Percentiles rank a stretch among this genome's conserved stretches.
phyloP scores from a whole-genome alignment of 352 stramenopile genomes.

The Globisporangium polare region DNA sequence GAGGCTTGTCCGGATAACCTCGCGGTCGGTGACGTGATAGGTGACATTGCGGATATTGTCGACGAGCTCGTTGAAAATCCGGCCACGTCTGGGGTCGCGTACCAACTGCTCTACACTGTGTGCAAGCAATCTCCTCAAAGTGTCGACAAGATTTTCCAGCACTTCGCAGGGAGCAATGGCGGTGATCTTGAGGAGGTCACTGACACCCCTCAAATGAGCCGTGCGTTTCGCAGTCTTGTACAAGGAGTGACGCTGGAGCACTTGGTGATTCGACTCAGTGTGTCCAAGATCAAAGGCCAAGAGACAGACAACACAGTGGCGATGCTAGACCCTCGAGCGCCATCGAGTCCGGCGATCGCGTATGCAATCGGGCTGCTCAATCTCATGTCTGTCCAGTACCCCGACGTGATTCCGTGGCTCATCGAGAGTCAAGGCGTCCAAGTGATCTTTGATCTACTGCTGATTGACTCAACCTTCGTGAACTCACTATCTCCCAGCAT shows the following conservation, averaged over 20 bases:
- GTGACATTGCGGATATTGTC: background rate
- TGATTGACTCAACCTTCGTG: background rate
- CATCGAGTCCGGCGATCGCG: conserved; percentile 9
- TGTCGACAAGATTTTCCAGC: background rate
- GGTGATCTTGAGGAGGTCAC: background rate
- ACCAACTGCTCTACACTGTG: conserved; percentile 12
- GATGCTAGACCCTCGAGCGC: conserved; percentile 13
- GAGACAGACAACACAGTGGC: conserved; percentile 7
- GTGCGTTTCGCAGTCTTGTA: conserved; percentile 3
- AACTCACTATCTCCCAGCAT: background rate
- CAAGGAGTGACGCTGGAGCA: conserved; percentile 6
- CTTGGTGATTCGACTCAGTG: conserved; percentile 1
- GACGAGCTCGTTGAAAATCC: conserved; percentile 5
- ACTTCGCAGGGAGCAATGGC: background rate
- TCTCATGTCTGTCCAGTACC: background rate
- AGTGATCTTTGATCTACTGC: conserved; percentile 9
- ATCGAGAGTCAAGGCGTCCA: conserved; percentile 2
- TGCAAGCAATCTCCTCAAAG: background rate
- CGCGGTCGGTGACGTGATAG: background rate
- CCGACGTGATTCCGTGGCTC: conserved; percentile 2
- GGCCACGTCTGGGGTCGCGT: conserved; percentile 4
- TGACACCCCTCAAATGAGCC: background rate
- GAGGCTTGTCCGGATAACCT: background rate
- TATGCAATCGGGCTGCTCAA: conserved; percentile 9
- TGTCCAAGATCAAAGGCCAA: conserved; percentile 7